Percentiles rank a stretch among this genome's conserved stretches.
phyloP scores from a whole-genome alignment of 2,329 filamentous ascomycete species.

The Exophiala calicioides region DNA sequence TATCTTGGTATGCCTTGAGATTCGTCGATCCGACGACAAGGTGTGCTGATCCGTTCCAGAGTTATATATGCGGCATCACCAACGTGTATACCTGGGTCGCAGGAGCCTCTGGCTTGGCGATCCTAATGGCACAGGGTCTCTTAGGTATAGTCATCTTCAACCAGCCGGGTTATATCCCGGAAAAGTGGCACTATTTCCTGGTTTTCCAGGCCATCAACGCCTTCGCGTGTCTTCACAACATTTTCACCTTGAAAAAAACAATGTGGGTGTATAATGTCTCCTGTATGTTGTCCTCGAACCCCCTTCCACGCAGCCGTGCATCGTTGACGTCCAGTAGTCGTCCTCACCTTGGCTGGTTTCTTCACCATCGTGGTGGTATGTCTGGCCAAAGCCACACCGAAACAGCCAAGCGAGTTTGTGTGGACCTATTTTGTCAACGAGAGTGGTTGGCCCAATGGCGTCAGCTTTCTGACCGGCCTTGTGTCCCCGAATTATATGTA shows the following conservation, averaged over 20 bases:
- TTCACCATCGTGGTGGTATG: conserved; percentile 34
- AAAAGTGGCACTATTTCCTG: conserved; percentile 31
- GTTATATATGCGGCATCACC: conserved; percentile 32
- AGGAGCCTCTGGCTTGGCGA: conserved; percentile 27
- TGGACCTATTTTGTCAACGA: conserved; percentile 21
- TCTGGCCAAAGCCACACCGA: conserved; percentile 7
- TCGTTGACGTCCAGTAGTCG: conserved; percentile 18
- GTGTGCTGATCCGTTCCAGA: conserved; percentile 20
- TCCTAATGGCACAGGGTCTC: conserved; percentile 32
- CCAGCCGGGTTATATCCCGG: conserved; percentile 23
- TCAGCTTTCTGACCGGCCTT: conserved; percentile 43
- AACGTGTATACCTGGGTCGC: conserved; percentile 34
- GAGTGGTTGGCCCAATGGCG: conserved; percentile 24
- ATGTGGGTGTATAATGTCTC: conserved; percentile 15
- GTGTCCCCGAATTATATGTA: conserved; percentile 42
- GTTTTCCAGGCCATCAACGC: conserved; percentile 28
- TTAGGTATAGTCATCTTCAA: conserved; percentile 26
- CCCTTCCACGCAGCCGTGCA: neutral
- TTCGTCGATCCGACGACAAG: too few relatives aligned
- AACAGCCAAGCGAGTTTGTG: conserved; percentile 10
- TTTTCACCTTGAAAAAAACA: conserved; percentile 14
- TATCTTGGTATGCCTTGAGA: conserved; percentile 3
- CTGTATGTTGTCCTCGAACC: conserved; percentile 20
- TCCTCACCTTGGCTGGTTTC: conserved; percentile 32
- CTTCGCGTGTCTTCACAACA: conserved; percentile 29